Conservation (phyloP, 2,329 filamentous ascomycete genomes). For the Sporothrix mexicana region DNA sequence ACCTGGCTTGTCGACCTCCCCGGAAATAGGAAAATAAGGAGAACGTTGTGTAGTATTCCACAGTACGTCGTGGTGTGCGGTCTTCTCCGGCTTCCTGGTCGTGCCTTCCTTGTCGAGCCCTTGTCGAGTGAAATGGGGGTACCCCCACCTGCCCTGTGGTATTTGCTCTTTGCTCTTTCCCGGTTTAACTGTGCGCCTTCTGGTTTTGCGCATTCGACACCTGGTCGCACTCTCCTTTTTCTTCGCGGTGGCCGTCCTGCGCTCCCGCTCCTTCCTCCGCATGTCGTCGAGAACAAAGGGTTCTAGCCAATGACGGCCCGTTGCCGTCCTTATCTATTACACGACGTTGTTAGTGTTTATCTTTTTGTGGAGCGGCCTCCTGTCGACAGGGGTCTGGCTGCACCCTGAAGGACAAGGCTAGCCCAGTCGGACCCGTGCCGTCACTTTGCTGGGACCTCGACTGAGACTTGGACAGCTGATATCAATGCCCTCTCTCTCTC, state of each 20-base stretch:
- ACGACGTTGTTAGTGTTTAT: conserved; percentile 35
- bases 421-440: background rate
- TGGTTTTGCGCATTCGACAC: background rate
- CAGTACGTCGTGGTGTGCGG: background rate
- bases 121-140: background rate
- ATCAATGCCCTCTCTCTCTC: background rate
- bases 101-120: background rate
- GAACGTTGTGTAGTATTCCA: too few relatives aligned
- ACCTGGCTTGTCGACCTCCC: background rate
- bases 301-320: conserved; percentile 36
- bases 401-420: background rate
- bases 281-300: background rate
- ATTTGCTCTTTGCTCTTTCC: too few relatives aligned
- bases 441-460: background rate
- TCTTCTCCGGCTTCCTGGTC: background rate
- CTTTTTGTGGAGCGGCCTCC: conserved; percentile 9
- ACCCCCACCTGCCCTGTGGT: conserved; percentile 8
- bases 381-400: background rate
- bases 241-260: conserved; percentile 10
- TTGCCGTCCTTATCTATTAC: conserved; percentile 38
- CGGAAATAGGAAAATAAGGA: background rate
- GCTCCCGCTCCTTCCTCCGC: conserved; percentile 15
- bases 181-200: background rate
- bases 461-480: background rate
- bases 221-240: background rate